Base-by-base conservation (phyloP, 495 filamentous ascomycete genomes). In the Chlorociboria aeruginascens region DNA sequence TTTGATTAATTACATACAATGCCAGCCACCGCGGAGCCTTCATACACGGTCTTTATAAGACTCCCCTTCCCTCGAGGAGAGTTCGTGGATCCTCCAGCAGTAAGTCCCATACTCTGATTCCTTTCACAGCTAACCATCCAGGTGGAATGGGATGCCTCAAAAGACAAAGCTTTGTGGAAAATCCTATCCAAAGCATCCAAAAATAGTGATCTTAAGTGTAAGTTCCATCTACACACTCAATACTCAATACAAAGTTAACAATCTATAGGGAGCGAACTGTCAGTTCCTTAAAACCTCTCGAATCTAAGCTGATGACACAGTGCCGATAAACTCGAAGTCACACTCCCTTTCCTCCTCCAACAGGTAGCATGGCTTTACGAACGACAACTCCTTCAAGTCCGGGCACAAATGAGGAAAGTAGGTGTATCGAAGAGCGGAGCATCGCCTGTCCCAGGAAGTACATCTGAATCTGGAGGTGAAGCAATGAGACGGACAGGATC, bases 311-410 rank as follows among this genome's bases (percentile, higher is more conserved):
- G 44, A 56, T 40, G 10, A 11, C 6, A n/a, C 50, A 85, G 81
- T 40, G 76, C 81, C 16, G 63, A 70, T 25, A 66, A 69, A 34
- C 83, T 85, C 62, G 67, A 83, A 43, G 92, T 96, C 33, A 81
- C 85, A 10, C 75, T 89, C 25, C 74, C 88, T 20, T 98, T 97
- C 61, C 69, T 98, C 7, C 78, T 95, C 6, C 89, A 96, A 61
- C 87, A 97, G 63, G 87, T 86, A 51, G 86, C 86, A 66, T 96
- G 89, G 82, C 79, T 96, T 2, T 94, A 93, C 57, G 89, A 98
- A 65, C 78, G 84, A 37, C 87, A 97, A 63, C 71, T 93, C 7
- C 82, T 83, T 0, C 84, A 95, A 61, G 84, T 95, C 32, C 78
- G 85, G 54, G 87, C 86, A 7, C 89, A 96, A 66, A 89, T 98